phyloP scores from a whole-genome alignment of 495 filamentous ascomycete species.

The Hypoxylon intermedium region DNA sequence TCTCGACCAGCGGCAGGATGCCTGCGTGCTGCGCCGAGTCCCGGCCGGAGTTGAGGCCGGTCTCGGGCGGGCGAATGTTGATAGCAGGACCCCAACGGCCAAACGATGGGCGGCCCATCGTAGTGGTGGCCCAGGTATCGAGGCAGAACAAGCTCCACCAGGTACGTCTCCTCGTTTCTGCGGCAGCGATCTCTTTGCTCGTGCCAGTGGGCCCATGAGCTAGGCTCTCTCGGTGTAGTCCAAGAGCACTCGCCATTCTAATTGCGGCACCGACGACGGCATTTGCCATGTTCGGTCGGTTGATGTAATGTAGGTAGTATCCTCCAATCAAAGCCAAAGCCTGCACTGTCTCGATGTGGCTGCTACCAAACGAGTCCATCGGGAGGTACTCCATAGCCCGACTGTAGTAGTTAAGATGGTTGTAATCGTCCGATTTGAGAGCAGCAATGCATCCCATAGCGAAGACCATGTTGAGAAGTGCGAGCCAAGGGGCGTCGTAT shows the following conservation, averaged over 20 bases:
- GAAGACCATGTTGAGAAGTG: constrained; percentile 80
- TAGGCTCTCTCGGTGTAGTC: constrained; percentile 75
- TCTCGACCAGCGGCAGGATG: constrained; percentile 75
- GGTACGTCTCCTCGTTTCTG: constrained; percentile 71
- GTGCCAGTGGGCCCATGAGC: constrained; percentile 49
- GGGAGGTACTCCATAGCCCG: constrained; percentile 71
- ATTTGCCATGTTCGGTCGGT: constrained; percentile 78
- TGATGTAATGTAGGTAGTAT: constrained; percentile 81
- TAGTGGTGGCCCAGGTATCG: constrained; percentile 80
- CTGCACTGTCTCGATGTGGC: constrained; percentile 74
- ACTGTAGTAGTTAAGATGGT: constrained; percentile 75
- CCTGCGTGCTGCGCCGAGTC: constrained; percentile 66
- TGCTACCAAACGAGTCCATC: constrained; percentile 72
- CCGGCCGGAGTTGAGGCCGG: constrained; percentile 52
- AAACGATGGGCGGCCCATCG: constrained; percentile 78
- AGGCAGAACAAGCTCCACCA: constrained; percentile 86
- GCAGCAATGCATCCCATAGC: constrained; percentile 78
- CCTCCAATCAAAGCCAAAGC: constrained; percentile 74
- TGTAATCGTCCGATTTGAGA: constrained; percentile 71
- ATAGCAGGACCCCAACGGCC: constrained; percentile 76
- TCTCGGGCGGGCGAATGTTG: constrained; percentile 72
- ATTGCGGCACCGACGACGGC: constrained; percentile 70
- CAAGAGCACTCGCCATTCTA: constrained; percentile 74
- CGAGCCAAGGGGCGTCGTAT: constrained; percentile 76
- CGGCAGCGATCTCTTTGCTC: constrained; percentile 60